Evolutionary conservation across 495 filamentous ascomycete genomes (phyloP), one percentile per base, ranked within the genome.

Genomic region (Hypoxylon fuscum): DNA sequence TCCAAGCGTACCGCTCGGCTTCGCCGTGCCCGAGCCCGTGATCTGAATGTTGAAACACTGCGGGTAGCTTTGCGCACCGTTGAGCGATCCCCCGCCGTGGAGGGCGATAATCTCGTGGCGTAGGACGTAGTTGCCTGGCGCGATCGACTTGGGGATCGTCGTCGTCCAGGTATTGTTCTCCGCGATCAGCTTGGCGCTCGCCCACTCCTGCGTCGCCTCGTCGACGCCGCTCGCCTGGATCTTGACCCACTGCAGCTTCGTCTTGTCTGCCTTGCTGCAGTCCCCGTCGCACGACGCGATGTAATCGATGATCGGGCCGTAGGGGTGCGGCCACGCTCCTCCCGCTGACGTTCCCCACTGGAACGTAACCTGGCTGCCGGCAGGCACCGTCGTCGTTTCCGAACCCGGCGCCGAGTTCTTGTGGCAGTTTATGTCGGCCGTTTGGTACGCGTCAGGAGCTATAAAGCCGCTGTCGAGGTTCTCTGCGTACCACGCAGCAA

Each of bases 21-120:
- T 74, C 58, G 77, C 81, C 41, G 80, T 84, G 38, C 86, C 88
- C 15, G 78, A 76, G 31, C 87, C 86, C 5, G 82, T 83, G 60
- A 91, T 76, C 59, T 83, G 75, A 54, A 90, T 71, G 74, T 89
- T 90, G 69, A 89, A 73, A 70, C 88, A 91, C 50, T 87, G 70
- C 5, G 87, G 88, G 72, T 90, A 91, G 75, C 83, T 85, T 76
- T 91, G 87, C 1, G 87, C 85, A 17, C 86, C 86, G 59, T 83
- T 74, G 21, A 70, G 53, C 8, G 73, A 70, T 2, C 55, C 73
- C 9, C 81, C 85, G 18, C 78, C 79, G 76, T 89, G 85, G 14
- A 88, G 81, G 9, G 82, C 87, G 48, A 88, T 87, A 66, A 90
- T 85, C 74, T 90, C 88, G 67, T 88, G 85, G 27, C 88, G 86